Conservation (phyloP, 2,329 filamentous ascomycete genomes). For the Cryphonectria carpinicola region DNA sequence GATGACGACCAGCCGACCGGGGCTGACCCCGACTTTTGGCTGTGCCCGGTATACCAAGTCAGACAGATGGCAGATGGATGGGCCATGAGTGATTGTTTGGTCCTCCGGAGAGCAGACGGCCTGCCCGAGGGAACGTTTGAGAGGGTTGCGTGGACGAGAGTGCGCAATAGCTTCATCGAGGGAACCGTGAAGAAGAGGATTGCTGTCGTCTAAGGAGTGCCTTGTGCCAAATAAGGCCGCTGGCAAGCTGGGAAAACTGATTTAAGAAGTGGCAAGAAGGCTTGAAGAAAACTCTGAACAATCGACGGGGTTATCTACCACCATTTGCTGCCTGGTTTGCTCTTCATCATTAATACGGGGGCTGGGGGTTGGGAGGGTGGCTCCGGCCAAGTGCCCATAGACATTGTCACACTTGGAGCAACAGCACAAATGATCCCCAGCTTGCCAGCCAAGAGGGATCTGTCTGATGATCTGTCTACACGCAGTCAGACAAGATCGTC, state of each 20-base stretch:
- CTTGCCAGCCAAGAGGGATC: background rate
- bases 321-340: too few species aligned
- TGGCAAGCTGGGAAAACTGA: background rate
- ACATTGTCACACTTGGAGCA: background rate
- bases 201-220: background rate
- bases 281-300: too few species aligned
- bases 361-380: too few species aligned
- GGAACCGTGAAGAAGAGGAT: background rate
- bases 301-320: too few species aligned
- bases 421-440: background rate
- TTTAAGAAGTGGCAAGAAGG: too few species aligned
- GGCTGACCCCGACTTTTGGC: background rate
- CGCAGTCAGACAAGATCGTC: background rate
- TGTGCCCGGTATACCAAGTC: conserved; percentile 1
- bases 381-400: too few species aligned
- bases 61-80: background rate
- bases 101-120: background rate
- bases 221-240: background rate
- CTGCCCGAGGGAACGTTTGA: conserved; percentile 4
- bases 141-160: conserved; percentile 2
- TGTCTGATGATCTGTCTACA: too few species aligned
- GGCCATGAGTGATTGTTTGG: background rate
- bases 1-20: background rate
- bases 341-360: too few species aligned
- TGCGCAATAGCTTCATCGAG: background rate